Base-by-base conservation (phyloP, 306 rosid genomes). In the Hippophae tibetana region DNA sequence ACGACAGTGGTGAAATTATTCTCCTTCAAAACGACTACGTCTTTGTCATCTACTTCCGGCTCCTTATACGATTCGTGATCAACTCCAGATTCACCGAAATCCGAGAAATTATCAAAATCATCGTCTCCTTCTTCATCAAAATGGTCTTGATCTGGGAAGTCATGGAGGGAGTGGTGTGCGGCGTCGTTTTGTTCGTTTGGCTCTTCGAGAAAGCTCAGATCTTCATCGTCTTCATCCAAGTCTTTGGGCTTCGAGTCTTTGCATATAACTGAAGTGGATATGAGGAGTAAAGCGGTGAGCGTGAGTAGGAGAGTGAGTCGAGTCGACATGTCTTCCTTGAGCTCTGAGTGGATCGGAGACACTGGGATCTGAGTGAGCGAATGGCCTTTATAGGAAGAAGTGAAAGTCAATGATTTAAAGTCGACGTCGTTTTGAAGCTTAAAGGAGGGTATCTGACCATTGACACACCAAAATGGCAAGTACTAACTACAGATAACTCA, bases 151-250 rank as follows among this genome's bases (percentile, higher is more conserved):
- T 79, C 78, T 48, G 87, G 77, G 40, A 46, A 61, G 54, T 66
- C 65, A 10, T 42, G 1, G 62, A 65, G 1, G 60, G 73, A 62
- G 57, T 72, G 69, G 13, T 48, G 5, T 52, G 74, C 0, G 50
- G 74, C 46, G 46, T 64, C 61, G 40, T 25, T 41, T 41, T 61
- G 54, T 54, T 50, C 86, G 9, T 71, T 79, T 12, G 83, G 63
- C 57, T 90, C 97, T 9, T 88, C 97, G 23, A 93, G 94, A 72
- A 88, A 88, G 67, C 86, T 84, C 76, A 93, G 96, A 73, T 93
- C 99, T 52, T 88, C 99, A 0, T 85, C 88, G 55, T 80, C 81
- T 47, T 74, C 82, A 7, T 57, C 75, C 13, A 42, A 9, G 63
- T 69, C 52, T 57, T 63, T 70, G 5, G 58, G 23, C 5, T 31